Evolutionary conservation across 2,329 filamentous ascomycete species (phyloP), one percentile per base, ranked within the genome.

Genomic region (Acephala macrosclerotiorum): DNA sequence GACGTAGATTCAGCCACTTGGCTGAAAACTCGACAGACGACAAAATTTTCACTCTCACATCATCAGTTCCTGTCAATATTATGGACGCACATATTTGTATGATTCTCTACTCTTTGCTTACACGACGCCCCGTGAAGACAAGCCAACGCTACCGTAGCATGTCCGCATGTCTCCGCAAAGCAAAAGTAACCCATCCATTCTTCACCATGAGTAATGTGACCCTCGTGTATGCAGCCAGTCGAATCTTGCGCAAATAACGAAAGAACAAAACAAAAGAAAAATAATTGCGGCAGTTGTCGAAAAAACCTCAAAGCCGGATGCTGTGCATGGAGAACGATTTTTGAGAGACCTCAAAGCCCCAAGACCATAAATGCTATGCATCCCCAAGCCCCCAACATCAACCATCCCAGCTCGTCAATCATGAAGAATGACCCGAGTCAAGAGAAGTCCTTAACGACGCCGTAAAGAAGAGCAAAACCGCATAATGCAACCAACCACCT

Each of bases 141-240:
- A 53, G 49, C 49, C 22, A 33, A 49, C n/a, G 45, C n/a, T 49
- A 12, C 18, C 49, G 12, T 20, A 16, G 20, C 18, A 20, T 29
- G 49, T 49, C 20, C 55, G 38, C 55, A 18, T 26, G 57, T 36
- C 38, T 51, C 55, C 56, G 26, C 29, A 33, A 33, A 33, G 29
- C 29, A 56, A 42, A 49, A 42, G 22, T 18, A 59, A 51, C 40
- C 51, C 49, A 36, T 42, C 63, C 64, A 61, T 51, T 58, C 58
- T 53, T 26, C 53, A 22, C 49, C 60, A 64, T 57, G 61, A 63
- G 64, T 55, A 61, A 63, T 64, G 61, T 67, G 63, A 65, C 60
- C 64, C 68, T 68, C 68, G 64, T 71, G 70, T 73, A 70, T 73
- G 71, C 67, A 68, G 68, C 68, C 68, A 71, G 65, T 45, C 57